These are phyloP conservation scores for Guillardia theta DNA, from an alignment of 78 protist genomes.

Conservation along the genomic window DNA sequence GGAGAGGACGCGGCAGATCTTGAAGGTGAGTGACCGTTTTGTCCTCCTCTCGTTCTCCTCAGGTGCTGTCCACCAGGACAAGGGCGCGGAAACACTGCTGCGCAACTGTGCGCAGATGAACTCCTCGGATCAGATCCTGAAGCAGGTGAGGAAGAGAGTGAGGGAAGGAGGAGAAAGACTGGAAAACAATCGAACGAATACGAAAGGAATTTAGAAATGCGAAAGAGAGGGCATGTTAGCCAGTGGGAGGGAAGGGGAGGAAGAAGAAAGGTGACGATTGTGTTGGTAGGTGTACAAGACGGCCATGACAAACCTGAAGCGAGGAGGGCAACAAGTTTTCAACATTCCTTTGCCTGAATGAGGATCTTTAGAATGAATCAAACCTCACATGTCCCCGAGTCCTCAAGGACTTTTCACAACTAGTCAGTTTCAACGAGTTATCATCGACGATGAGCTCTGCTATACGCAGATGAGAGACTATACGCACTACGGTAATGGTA, in stretches of 20 bases:
- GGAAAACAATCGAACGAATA: background rate
- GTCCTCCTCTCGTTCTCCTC: no score
- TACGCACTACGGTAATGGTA: no score
- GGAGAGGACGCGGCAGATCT: background rate
- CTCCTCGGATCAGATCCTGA: background rate
- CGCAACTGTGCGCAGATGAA: background rate
- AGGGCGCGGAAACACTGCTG: background rate
- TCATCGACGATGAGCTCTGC: no score
- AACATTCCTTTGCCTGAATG: background rate
- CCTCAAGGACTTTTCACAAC: no score
- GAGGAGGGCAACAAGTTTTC: background rate
- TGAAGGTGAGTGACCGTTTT: no score
- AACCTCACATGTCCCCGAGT: no score
- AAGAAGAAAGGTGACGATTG: background rate
- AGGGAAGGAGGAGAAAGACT: background rate
- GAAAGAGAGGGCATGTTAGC: background rate
- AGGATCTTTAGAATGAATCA: no score
- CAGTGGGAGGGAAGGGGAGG: no score
- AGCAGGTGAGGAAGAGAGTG: background rate
- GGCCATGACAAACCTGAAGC: constrained; percentile 3
- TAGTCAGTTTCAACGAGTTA: no score
- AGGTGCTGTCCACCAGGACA: no score
- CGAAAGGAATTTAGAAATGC: background rate
- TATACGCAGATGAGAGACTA: no score
- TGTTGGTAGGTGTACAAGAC: background rate